Evolutionary conservation across 176 grass and related monocot genomes (phyloP), one percentile per base, ranked within the genome.

Genomic region (Oropetium thomaeum): DNA sequence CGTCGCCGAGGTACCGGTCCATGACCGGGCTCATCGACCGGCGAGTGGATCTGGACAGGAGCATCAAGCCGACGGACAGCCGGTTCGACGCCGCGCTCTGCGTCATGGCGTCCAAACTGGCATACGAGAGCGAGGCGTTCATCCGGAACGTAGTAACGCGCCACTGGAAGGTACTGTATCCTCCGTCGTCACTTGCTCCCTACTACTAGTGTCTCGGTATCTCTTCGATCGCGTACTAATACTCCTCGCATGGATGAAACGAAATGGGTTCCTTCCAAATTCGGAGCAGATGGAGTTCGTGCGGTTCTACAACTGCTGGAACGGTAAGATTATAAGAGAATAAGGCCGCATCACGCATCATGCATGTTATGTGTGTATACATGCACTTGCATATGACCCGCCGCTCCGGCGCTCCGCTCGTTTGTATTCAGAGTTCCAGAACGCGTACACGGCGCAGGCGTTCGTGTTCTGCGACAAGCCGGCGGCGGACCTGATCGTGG

Each of bases 61-160:
- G 62, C 57, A 72, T 88, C 75, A 15, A 53, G 34, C 60, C 82
- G 65, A 28, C 16, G 47, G 85, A 87, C 49, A 26, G 33, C 44
- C 82, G 83, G 69, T 75, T 76, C 74, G 63, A 82, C 34, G 82
- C 89, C 41, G 63, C 74, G 58, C 82, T 92, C 10, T 85, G 82
- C 55, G 82, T 88, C 15, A 85, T 92, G 85, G 89, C 89, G 17
- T 81, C 89, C 74, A 92, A 88, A 59, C 31, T 92, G 30, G 85
- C 89, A 2, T 92, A 92, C 72, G 89, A 92, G 79, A 92, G 79
- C 70, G 85, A 88, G 79, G 64, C 85, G 15, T 79, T 67, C 69
- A 75, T 92, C 57, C 68, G 59, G 31, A 48, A 40, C 78, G 86
- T 85, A 4, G 69, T 92, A 42, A 54, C 44, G 1, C 23, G 45